A percentile compares a stretch with the other conserved stretches of the same genome.
These are phyloP conservation scores for Rhizopogon parksii DNA, from an alignment of 1,284 basidiomycete genomes.

Conservation along the genomic window DNA sequence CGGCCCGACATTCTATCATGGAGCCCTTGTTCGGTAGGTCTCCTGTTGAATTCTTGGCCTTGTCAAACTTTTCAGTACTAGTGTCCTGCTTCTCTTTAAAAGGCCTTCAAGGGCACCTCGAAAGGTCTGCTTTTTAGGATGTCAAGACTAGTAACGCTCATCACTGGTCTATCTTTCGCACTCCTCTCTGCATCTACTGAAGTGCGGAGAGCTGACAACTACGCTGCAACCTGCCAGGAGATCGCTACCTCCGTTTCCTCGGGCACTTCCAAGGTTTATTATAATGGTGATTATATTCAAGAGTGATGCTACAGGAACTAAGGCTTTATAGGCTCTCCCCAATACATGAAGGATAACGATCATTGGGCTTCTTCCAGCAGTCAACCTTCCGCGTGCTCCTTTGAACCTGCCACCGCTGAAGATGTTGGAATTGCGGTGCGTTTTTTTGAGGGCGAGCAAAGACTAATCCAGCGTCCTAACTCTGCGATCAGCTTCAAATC, in stretches of 20 bases:
- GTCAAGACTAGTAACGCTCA: not conserved
- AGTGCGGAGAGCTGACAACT: not conserved
- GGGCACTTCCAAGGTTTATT: conserved; percentile 22
- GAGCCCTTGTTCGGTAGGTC: no score
- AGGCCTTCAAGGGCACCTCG: no score
- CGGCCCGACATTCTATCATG: no score
- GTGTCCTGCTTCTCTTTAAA: no score
- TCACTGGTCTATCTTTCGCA: not conserved
- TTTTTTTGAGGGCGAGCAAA: not conserved
- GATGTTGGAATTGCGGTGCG: conserved; percentile 42
- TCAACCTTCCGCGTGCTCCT: conserved; percentile 37
- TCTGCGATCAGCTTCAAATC: conserved; percentile 32
- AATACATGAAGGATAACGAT: conserved; percentile 31
- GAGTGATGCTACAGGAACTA: not conserved
- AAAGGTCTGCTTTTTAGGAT: no score
- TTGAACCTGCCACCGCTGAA: conserved; percentile 40
- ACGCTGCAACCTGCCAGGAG: conserved; percentile 1
- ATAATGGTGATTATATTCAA: conserved; percentile 16
- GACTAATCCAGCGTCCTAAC: not conserved
- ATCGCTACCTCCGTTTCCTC: conserved; percentile 9
- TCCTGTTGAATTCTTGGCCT: no score
- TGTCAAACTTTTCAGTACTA: no score
- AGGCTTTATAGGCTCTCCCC: not conserved
- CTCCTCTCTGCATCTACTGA: not conserved
- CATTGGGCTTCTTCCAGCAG: conserved; percentile 42